Evolutionary conservation across 768 basidiomycete genomes (phyloP).

Genomic region (Mycena alexandri): DNA sequence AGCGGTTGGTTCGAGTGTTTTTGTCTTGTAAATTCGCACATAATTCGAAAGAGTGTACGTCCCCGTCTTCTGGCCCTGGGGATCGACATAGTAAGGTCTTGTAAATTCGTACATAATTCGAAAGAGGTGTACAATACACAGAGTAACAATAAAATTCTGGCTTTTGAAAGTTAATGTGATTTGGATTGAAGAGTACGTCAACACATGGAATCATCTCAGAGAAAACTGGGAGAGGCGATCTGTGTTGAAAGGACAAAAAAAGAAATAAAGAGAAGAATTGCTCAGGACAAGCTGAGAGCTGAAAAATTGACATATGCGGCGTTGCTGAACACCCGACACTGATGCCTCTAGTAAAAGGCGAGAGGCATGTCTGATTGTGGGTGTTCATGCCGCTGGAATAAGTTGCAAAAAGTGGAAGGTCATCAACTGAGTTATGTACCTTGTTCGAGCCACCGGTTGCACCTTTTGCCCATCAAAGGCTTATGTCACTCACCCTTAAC

Average conservation of each 20-base stretch:
- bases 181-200: too few relatives aligned
- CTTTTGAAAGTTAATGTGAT: not conserved
- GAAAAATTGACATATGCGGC: slow-evolving; percentile 71
- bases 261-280: slow-evolving; percentile 28
- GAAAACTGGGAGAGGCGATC: too few relatives aligned
- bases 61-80: too few relatives aligned
- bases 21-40: slow-evolving; percentile 46
- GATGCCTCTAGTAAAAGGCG: slow-evolving; percentile 81
- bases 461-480: slow-evolving; percentile 4
- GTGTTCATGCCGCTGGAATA: slow-evolving; percentile 59
- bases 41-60: too few relatives aligned
- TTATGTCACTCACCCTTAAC: not conserved
- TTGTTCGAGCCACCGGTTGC: slow-evolving; percentile 51
- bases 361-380: slow-evolving; percentile 73
- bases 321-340: slow-evolving; percentile 65
- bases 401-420: rapidly evolving
- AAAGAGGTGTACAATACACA: too few relatives aligned
- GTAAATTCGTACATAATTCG: too few relatives aligned
- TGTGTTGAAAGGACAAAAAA: slow-evolving; percentile 18
- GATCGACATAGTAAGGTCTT: too few relatives aligned
- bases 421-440: slow-evolving; percentile 52
- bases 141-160: too few relatives aligned
- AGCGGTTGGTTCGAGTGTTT: slow-evolving; percentile 45
- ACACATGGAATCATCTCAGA: too few relatives aligned
- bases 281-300: slow-evolving; percentile 60